Conservation (phyloP, 331 rosid species). For the Dryas integrifolia region DNA sequence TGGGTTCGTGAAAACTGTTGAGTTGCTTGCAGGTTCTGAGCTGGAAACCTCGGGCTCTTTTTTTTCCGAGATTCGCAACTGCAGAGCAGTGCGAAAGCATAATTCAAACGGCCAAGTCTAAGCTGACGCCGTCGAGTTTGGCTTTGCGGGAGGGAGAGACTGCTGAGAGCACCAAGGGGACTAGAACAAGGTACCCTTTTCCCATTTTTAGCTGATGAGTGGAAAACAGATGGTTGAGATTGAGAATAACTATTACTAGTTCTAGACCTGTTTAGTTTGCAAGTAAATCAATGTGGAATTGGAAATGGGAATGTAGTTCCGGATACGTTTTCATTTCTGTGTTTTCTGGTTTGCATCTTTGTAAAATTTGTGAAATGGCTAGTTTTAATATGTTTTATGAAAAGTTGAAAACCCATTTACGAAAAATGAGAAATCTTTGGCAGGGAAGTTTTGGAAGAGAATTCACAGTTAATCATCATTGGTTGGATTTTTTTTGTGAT, state of each 20-base stretch:
- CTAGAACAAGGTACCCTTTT: slow-evolving; percentile 74
- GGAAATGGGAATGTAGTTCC: not conserved
- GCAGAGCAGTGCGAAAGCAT: slow-evolving; percentile 68
- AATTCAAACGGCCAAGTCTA: slow-evolving; percentile 45
- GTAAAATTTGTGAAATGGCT: not conserved
- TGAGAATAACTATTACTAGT: too few relatives aligned
- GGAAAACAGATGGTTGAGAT: not conserved
- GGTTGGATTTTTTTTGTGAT: not conserved
- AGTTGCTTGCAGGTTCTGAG: slow-evolving; percentile 59
- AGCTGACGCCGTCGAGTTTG: slow-evolving; percentile 60
- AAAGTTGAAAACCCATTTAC: not conserved
- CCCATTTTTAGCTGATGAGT: not conserved
- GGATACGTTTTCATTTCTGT: not conserved
- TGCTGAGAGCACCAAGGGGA: slow-evolving; percentile 50
- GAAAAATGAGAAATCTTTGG: not conserved
- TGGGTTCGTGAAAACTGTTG: not conserved
- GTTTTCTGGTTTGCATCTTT: not conserved
- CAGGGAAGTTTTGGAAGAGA: not conserved
- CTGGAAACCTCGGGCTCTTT: slow-evolving; percentile 76
- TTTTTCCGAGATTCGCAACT: slow-evolving; percentile 77
- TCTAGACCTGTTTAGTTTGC: not conserved
- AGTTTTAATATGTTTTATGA: not conserved
- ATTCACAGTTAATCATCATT: not conserved
- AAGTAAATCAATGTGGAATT: not conserved
- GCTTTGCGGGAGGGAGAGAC: slow-evolving; percentile 75